Percentiles rank a stretch among this genome's conserved stretches.
Evolutionary conservation across 2,329 filamentous ascomycete genomes (phyloP).

Genomic region (Claviceps capensis): DNA sequence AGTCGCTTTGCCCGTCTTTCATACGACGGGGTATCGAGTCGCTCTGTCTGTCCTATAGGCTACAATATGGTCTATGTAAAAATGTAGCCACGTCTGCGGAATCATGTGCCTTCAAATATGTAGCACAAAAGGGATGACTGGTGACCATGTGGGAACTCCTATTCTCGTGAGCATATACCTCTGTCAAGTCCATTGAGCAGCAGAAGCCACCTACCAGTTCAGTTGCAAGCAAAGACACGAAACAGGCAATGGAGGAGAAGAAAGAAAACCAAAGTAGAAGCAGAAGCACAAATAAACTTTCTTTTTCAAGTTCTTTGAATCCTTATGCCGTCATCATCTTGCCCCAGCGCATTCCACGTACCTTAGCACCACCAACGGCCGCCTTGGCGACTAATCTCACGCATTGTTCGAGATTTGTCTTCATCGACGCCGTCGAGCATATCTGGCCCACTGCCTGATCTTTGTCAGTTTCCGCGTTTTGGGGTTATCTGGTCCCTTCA

Average conservation of each 20-base stretch:
- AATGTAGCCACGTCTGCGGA: not conserved
- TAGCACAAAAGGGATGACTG: too few relatives aligned
- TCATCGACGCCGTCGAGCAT: conserved; percentile 67
- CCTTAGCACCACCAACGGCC: conserved; percentile 63
- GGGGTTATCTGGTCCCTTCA: not conserved
- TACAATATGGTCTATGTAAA: too few relatives aligned
- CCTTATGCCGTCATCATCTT: not conserved
- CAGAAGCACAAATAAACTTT: not conserved
- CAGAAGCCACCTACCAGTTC: not conserved
- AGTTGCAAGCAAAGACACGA: not conserved
- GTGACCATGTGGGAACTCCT: too few relatives aligned
- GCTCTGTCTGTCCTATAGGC: too few relatives aligned
- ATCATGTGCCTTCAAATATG: not conserved
- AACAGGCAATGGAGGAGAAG: too few relatives aligned
- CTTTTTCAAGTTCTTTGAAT: not conserved
- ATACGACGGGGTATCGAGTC: too few relatives aligned
- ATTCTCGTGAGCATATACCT: not conserved
- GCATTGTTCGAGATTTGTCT: conserved; percentile 70
- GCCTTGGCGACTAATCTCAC: conserved; percentile 59
- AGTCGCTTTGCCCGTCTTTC: not conserved
- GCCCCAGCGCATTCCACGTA: conserved; percentile 20
- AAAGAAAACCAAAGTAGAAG: too few relatives aligned
- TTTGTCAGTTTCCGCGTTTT: not conserved
- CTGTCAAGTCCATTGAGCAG: not conserved
- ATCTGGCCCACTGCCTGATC: conserved; percentile 68